A percentile compares a stretch with the other conserved stretches of the same genome.
phyloP scores from a whole-genome alignment of 805 yeast species.

The Candida boleticola region DNA sequence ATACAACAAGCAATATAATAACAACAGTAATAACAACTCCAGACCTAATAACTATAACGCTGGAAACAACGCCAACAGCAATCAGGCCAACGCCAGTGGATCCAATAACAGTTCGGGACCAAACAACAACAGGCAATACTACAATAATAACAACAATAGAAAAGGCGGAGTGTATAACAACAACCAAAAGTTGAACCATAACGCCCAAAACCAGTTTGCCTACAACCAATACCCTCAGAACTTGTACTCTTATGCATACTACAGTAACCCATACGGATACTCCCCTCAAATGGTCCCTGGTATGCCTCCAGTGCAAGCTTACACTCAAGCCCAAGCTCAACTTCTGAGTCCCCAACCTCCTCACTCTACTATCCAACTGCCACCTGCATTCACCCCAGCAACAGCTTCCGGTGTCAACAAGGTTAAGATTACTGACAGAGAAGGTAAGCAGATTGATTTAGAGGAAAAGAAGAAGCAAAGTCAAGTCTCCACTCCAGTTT shows the following conservation, averaged over 20 bases:
- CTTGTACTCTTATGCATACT: constrained; percentile 28
- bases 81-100: constrained; percentile 5
- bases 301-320: constrained; percentile 12
- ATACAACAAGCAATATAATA: constrained; percentile 6
- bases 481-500: constrained; percentile 27
- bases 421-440: constrained; percentile 41
- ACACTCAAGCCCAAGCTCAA: constrained; percentile 9
- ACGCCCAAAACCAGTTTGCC: constrained; percentile 18
- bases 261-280: constrained; percentile 24
- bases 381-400: constrained; percentile 2
- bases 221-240: constrained; percentile 20
- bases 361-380: constrained; percentile 4
- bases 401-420: constrained; percentile 19
- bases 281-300: constrained; percentile 14
- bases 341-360: constrained; percentile 12
- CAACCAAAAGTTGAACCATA: constrained; percentile 17
- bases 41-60: constrained; percentile 3
- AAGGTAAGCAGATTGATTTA: constrained; percentile 41
- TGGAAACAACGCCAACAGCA: constrained; percentile 4
- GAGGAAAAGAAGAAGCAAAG: constrained; percentile 38
- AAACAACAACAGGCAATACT: constrained; percentile 12
- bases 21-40: neutral
- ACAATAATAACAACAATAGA: constrained; percentile 11
- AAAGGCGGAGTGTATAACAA: constrained; percentile 10
- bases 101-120: constrained; percentile 1